Conservation (phyloP, 1,284 basidiomycete species). For the Marasmius sp. region DNA sequence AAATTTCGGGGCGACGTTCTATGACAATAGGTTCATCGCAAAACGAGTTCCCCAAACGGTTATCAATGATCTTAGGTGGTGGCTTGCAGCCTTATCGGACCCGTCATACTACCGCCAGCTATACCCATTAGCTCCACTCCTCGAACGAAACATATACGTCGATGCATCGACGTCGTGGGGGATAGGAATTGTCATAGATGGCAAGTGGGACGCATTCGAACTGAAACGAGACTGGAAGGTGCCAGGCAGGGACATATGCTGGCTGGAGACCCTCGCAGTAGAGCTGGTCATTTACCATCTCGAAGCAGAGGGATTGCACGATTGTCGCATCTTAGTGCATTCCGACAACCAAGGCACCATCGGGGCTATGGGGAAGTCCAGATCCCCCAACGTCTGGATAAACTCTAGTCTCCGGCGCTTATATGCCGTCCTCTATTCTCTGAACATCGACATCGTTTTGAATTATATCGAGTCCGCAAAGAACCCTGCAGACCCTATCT, state of each 20-base stretch:
- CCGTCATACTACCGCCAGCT: constrained; percentile 17
- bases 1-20: constrained; percentile 4
- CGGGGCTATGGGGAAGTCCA: constrained; percentile 33
- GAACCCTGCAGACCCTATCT: constrained; percentile 35
- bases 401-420: constrained; percentile 34
- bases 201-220: constrained; percentile 26
- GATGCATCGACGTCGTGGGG: constrained; percentile 38
- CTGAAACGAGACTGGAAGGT: constrained; percentile 24
- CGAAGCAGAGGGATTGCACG: too few species aligned
- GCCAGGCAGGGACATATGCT: constrained; percentile 32
- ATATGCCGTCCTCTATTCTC: constrained; percentile 15
- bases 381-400: constrained; percentile 29
- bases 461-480: constrained; percentile 29
- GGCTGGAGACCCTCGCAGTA: constrained; percentile 30
- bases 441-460: constrained; percentile 26
- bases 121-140: too few species aligned
- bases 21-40: not conserved
- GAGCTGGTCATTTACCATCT: constrained; percentile 26
- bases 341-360: constrained; percentile 35
- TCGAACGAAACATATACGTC: constrained; percentile 22
- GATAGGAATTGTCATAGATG: constrained; percentile 31
- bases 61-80: too few species aligned
- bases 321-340: too few species aligned
- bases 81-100: too few species aligned
- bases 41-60: too few species aligned